Evolutionary conservation across 2,329 filamentous ascomycete species (phyloP).

Genomic region (Microdochium bolleyi): DNA sequence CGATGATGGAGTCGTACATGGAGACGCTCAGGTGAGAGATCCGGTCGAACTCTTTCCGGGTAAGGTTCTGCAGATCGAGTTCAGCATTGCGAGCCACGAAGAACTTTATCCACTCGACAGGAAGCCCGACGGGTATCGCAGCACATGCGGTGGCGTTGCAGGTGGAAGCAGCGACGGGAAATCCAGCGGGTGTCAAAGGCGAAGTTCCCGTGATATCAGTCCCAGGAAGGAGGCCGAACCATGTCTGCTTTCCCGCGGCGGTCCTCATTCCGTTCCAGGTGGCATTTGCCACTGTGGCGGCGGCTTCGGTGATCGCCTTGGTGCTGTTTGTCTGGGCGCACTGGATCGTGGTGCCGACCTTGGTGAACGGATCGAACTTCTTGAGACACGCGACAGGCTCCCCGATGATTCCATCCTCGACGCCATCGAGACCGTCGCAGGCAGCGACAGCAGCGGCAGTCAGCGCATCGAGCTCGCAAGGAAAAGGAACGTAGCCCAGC

Average conservation of each 20-base stretch:
- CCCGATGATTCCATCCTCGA: conserved; percentile 28
- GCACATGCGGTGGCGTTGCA: background rate
- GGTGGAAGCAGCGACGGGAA: background rate
- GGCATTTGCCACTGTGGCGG: conserved; percentile 4
- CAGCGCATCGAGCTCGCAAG: conserved; percentile 24
- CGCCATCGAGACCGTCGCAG: conserved; percentile 29
- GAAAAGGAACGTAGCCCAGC: conserved; percentile 18
- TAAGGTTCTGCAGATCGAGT: conserved; percentile 1
- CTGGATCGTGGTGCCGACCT: conserved; percentile 2
- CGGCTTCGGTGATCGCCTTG: conserved; percentile 2
- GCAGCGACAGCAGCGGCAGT: conserved; percentile 1
- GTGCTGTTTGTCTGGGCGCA: background rate
- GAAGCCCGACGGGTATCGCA: background rate
- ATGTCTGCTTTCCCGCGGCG: background rate
- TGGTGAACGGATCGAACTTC: conserved; percentile 7
- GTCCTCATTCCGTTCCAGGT: conserved; percentile 4
- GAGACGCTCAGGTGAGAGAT: conserved; percentile 1
- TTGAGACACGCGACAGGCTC: conserved; percentile 23
- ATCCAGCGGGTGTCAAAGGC: background rate
- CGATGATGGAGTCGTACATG: conserved; percentile 5
- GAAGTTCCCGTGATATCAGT: conserved; percentile 3
- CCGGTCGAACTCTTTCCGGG: conserved; percentile 4
- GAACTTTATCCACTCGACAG: conserved; percentile 4
- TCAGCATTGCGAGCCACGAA: conserved; percentile 5
- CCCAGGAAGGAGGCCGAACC: conserved; percentile 3